Evolutionary conservation across 2,329 filamentous ascomycete species (phyloP).

Genomic region (Talaromyces atroroseus): DNA sequence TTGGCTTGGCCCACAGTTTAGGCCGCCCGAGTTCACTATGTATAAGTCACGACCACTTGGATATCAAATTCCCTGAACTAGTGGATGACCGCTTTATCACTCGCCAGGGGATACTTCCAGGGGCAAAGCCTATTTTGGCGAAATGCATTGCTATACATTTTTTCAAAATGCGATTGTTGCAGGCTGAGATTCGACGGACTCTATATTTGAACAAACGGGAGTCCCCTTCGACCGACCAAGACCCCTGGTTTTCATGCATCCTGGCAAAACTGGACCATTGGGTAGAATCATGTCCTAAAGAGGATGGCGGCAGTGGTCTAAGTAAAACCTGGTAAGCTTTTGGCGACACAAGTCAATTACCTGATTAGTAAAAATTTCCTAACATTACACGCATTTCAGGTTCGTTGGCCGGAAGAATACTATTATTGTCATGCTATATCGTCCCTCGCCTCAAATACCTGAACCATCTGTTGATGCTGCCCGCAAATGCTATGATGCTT

Average conservation of each 20-base stretch:
- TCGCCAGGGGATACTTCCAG: slow-evolving; percentile 63
- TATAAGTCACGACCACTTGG: slow-evolving; percentile 72
- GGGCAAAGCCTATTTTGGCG: slow-evolving; percentile 66
- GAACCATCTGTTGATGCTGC: slow-evolving; percentile 77
- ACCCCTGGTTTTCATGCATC: slow-evolving; percentile 84
- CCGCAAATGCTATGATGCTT: slow-evolving; percentile 73
- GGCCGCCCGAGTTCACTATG: slow-evolving; percentile 83
- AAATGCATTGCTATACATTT: slow-evolving; percentile 91
- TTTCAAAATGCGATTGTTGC: slow-evolving; percentile 81
- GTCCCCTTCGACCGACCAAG: slow-evolving; percentile 69
- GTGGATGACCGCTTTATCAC: slow-evolving; percentile 82
- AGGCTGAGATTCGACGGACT: slow-evolving; percentile 79
- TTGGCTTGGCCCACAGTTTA: slow-evolving; percentile 78
- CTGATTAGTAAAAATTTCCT: not conserved
- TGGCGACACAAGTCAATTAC: not conserved
- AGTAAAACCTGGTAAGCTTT: slow-evolving; percentile 70
- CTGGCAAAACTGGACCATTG: slow-evolving; percentile 72
- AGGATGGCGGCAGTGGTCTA: slow-evolving; percentile 62
- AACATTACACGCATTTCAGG: slow-evolving; percentile 32
- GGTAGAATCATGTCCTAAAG: slow-evolving; percentile 69
- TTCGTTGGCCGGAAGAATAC: slow-evolving; percentile 70
- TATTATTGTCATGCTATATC: slow-evolving; percentile 80
- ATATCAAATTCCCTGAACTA: slow-evolving; percentile 78
- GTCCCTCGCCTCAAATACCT: slow-evolving; percentile 87
- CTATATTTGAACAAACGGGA: slow-evolving; percentile 79